Evolutionary conservation across 345 rosid genomes (phyloP).

Genomic region (Gossypium raimondii): DNA sequence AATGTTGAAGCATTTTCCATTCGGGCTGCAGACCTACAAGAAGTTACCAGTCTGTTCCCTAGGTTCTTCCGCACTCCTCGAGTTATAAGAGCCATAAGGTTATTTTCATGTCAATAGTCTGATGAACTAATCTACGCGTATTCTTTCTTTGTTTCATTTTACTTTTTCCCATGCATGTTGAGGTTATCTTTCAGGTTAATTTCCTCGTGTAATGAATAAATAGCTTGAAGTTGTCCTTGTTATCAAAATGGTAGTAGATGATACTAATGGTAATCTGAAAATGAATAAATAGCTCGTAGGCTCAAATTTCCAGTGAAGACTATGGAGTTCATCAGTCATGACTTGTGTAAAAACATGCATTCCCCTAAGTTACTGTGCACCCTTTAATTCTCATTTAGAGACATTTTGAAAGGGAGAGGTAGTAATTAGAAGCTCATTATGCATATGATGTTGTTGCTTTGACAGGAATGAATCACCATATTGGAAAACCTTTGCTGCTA

Average conservation of each 20-base stretch:
- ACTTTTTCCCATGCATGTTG: not conserved
- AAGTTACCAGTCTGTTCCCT: slow-evolving; percentile 62
- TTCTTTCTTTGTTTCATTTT: not conserved
- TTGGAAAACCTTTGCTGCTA: slow-evolving; percentile 66
- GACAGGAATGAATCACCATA: slow-evolving; percentile 74
- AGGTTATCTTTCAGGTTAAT: not conserved
- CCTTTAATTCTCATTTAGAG: not conserved
- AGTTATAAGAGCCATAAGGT: slow-evolving; percentile 49
- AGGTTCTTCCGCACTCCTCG: slow-evolving; percentile 58
- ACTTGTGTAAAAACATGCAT: not conserved
- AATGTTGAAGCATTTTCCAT: slow-evolving; percentile 89
- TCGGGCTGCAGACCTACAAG: slow-evolving; percentile 74
- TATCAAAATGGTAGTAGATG: too few species aligned
- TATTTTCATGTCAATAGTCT: not conserved
- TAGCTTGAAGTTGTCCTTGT: too few species aligned
- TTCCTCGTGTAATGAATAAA: not conserved
- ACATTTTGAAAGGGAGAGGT: not conserved
- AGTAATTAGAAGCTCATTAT: not conserved
- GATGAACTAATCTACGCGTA: not conserved
- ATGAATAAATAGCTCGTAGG: too few species aligned
- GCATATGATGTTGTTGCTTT: not conserved
- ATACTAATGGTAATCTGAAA: too few species aligned
- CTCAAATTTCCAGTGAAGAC: slow-evolving; percentile 17
- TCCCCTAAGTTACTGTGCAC: not conserved
- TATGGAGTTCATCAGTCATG: not conserved